phyloP scores from a whole-genome alignment of 2,329 filamentous ascomycete species.

The Dactylellina cionopaga region DNA sequence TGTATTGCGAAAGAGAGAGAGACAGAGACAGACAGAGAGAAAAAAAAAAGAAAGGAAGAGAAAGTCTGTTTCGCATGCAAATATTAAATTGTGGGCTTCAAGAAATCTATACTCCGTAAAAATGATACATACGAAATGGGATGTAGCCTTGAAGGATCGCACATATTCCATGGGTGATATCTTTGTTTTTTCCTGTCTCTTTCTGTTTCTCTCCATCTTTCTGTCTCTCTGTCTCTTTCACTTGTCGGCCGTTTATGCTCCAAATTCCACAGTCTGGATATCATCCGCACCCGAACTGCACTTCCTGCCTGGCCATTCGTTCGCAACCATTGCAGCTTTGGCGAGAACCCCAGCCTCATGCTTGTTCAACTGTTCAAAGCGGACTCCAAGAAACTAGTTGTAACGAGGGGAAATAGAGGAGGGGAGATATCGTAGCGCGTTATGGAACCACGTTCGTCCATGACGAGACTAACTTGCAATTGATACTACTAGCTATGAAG shows the following conservation, averaged over 20 bases:
- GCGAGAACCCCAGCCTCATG: slow-evolving; percentile 20
- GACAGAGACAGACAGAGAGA: not conserved
- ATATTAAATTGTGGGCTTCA: not conserved
- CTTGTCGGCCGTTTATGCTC: slow-evolving; percentile 52
- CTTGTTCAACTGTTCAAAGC: not conserved
- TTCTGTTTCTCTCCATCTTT: no score
- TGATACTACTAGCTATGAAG: not conserved
- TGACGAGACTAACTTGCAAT: no score
- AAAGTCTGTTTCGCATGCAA: slow-evolving; percentile 14
- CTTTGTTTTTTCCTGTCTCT: slow-evolving; percentile 32
- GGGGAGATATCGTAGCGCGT: not conserved
- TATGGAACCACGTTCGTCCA: no score
- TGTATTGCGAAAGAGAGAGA: not conserved
- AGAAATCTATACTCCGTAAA: no score
- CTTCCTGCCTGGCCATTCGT: slow-evolving; percentile 5
- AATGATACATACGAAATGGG: slow-evolving; percentile 18
- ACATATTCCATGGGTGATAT: slow-evolving; percentile 22
- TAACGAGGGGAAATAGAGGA: not conserved
- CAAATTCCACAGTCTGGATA: not conserved
- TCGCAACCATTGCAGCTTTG: slow-evolving; percentile 15
- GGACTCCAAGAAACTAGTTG: not conserved
- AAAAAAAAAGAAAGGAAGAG: not conserved
- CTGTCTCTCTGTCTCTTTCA: no score
- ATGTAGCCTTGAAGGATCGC: slow-evolving; percentile 28
- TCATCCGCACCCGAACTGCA: slow-evolving; percentile 16